Conservation (phyloP, 352 stramenopile species). For the Phytophthora constricta region DNA sequence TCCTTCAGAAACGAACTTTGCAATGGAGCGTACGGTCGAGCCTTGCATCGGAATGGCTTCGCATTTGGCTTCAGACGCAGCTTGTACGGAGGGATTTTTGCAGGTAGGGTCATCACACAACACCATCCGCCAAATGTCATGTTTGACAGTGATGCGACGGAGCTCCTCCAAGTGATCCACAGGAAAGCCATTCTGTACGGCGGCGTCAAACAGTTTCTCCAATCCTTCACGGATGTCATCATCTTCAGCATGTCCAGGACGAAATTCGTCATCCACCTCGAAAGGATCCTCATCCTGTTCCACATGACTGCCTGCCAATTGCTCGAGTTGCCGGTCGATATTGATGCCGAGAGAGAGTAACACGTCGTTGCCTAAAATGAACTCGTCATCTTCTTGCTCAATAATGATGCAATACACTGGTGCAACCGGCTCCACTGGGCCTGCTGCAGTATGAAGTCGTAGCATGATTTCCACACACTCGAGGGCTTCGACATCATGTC, state of each 20-base stretch:
- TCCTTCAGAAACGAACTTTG: constrained; percentile 10
- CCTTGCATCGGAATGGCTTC: constrained; percentile 13
- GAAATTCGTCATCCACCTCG: not conserved
- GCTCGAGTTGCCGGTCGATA: not conserved
- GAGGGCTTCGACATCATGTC: constrained; percentile 7
- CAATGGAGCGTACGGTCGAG: constrained; percentile 11
- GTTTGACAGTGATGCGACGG: not conserved
- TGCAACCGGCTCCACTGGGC: constrained; percentile 5
- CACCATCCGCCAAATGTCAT: constrained; percentile 13
- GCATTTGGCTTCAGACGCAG: constrained; percentile 1
- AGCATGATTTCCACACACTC: not conserved
- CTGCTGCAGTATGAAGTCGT: constrained; percentile 8
- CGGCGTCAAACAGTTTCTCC: not conserved
- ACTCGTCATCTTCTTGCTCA: constrained; percentile 13
- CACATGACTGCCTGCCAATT: not conserved
- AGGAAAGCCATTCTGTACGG: not conserved
- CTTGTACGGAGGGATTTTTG: constrained; percentile 8
- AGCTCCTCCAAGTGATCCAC: not conserved
- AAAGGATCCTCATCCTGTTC: not conserved
- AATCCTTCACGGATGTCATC: not conserved
- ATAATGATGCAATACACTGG: constrained; percentile 12
- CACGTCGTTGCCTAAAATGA: constrained; percentile 16
- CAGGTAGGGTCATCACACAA: constrained; percentile 14
- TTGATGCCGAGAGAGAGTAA: constrained; percentile 4
- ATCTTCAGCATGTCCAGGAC: not conserved